Base-by-base conservation (phyloP, 179 eudicot genomes). In the Amaranthus tricolor region DNA sequence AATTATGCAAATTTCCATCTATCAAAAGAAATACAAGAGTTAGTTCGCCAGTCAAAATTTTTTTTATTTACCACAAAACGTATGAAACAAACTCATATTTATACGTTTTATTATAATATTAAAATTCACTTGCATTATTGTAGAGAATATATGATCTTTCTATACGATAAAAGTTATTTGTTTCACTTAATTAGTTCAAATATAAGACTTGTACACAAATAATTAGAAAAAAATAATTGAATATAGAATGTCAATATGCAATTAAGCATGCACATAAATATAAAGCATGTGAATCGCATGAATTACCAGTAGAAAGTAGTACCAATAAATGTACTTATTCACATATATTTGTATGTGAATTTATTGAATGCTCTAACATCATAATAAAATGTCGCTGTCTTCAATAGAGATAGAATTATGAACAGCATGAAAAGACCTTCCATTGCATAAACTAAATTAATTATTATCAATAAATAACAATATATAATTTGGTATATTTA, bases 371-470 rank as follows among this genome's bases (percentile, higher is more conserved):
- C 44, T 49, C 63, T 40, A 10, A 21, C 21, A 24, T 15, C 6
- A 57, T 5, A 57, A 16, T 9, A 64, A 69, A 58, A 45, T 21
- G 65, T 56, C 72, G 54, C 72, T 53, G 17, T 48, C 77, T 31
- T 31, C 40, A 31, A 73, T 61, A 68, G 74, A 79, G 51, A 74
- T 70, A 55, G 66, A 74, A 79, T 70, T 74, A 69, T 74, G 75
- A 68, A 79, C 71, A 79, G 63, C 66, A 79, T 62, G 78, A 69
- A 79, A 54, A 24, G 44, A 47, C 31, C 80, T 80, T 76, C 66
- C 77, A 68, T 72, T 80, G 80, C 83, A 73, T 76, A 65, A 76
- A 76, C 17, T 47, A 66, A 68, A 59, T 72, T 68, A 74, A 59
- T 62, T 55, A 70, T 72, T 5, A 56, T 71, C 11, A 24, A 19